Evolutionary conservation across 371 early-diverging fungal species (phyloP).

Genomic region (Chytridium lagenaria): DNA sequence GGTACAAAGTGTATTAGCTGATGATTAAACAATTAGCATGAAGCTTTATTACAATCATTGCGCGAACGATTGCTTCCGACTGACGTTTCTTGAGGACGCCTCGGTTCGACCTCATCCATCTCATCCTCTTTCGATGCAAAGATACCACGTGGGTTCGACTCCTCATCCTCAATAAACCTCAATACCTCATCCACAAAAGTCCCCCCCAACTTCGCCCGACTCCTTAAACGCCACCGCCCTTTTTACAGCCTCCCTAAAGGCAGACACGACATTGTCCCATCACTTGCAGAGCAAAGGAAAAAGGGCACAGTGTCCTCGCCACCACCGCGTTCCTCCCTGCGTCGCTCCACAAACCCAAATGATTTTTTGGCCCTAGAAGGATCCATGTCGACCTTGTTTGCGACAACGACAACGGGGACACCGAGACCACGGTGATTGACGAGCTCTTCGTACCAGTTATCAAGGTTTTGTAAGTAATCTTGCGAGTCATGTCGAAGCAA

Average conservation of each 20-base stretch:
- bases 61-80: background rate
- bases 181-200: conserved; percentile 57
- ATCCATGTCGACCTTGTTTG: conserved; percentile 62
- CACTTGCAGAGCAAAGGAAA: conserved; percentile 51
- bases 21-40: too few species aligned
- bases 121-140: conserved; percentile 29
- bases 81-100: background rate
- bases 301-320: conserved; percentile 39
- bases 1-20: too few species aligned
- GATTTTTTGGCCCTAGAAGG: conserved; percentile 50
- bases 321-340: conserved; percentile 40
- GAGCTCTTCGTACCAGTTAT: conserved; percentile 60
- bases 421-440: conserved; percentile 41
- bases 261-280: conserved; percentile 59
- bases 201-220: conserved; percentile 38
- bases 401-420: conserved; percentile 54
- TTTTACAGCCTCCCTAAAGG: conserved; percentile 53
- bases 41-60: too few species aligned
- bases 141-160: conserved; percentile 37
- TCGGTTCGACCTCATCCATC: background rate
- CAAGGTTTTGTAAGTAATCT: conserved; percentile 64
- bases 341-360: conserved; percentile 56
- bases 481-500: conserved; percentile 61
- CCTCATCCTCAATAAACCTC: conserved; percentile 50
- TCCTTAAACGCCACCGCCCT: conserved; percentile 51